These are phyloP conservation scores for Dioscorea zingiberensis DNA, from an alignment of 106 monocot genomes.

Conservation along the genomic window DNA sequence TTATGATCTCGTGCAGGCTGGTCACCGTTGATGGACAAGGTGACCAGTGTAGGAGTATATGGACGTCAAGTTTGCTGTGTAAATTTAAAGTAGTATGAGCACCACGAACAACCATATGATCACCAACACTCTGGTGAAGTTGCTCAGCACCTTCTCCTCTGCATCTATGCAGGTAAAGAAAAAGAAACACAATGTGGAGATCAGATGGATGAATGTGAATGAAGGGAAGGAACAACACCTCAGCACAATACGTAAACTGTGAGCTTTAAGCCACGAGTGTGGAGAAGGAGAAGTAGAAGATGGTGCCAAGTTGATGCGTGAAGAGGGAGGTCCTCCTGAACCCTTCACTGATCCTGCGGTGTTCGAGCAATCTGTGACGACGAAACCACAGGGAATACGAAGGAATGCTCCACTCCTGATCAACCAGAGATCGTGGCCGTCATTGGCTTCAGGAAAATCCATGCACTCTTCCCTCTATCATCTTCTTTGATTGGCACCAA, in stretches of 20 bases:
- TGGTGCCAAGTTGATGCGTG: conserved; percentile 4
- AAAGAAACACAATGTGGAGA: not conserved
- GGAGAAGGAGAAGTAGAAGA: conserved; percentile 17
- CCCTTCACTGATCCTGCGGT: not conserved
- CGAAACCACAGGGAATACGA: conserved; percentile 14
- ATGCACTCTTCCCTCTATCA: not conserved
- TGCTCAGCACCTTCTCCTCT: conserved; percentile 35
- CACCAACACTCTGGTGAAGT: conserved; percentile 55
- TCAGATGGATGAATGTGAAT: too few relatives aligned
- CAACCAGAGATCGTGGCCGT: conserved; percentile 5
- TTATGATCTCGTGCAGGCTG: conserved; percentile 36
- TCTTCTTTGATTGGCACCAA: conserved; percentile 10
- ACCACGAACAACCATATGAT: conserved; percentile 81
- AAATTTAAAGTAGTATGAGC: conserved; percentile 63
- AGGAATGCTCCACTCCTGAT: conserved; percentile 8
- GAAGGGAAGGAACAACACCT: too few relatives aligned
- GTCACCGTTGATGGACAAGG: conserved; percentile 50
- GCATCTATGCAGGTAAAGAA: not conserved
- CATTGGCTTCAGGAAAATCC: conserved; percentile 10
- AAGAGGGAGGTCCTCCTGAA: not conserved
- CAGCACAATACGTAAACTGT: conserved; percentile 12
- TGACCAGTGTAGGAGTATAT: too few relatives aligned
- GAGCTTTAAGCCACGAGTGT: conserved; percentile 14
- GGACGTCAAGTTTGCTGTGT: conserved; percentile 73
- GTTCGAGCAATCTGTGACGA: conserved; percentile 10